Evolutionary conservation across 768 basidiomycete genomes (phyloP), one percentile per base, ranked within the genome.

Genomic region (Lenzites betulinus): DNA sequence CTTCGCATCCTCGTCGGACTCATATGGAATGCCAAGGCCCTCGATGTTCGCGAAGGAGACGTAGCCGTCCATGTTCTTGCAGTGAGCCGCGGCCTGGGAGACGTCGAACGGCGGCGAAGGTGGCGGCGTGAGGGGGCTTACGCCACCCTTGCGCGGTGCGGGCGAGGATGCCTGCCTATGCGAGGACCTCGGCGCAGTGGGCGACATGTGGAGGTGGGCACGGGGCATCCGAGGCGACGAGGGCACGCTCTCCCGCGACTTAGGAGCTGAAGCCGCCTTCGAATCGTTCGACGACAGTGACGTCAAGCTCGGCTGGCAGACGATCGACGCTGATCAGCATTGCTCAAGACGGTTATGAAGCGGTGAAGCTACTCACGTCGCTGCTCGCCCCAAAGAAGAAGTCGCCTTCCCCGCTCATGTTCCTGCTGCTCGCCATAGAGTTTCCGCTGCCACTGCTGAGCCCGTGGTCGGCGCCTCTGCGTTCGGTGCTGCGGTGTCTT

Each of bases 1-100:
- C 46, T 61, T 61, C 18, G 54, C 65, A 7, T 65, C 70, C 53
- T 66, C 63, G 59, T 52, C 69, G 63, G 58, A 62, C 52, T 67
- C 67, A 3, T 65, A 73, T 18, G 88, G 88, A 22, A 76, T 77
- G 0, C 88, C 88, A 8, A 89, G 76, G 23, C 88, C 88, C 73
- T 86, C 86, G 11, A 89, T 80, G 50, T 78, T 81, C 41, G 84
- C 79, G 57, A 89, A 89, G n/a, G 81, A 83, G 36, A 89, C 84
- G 63, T 89, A 89, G 1, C 88, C 88, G 16, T 83, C 77, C 30
- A 84, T 80, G 35, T 78, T 72, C 25, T 77, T 78, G 62, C 86
- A 82, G 56, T 81, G 79, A 33, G 79, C 81, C n/a, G 80, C 80
- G 7, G 88, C 88, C 22, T 78, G 80, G 41, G 83, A 81, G 12